A percentile compares a stretch with the other conserved stretches of the same genome.
Evolutionary conservation across 1,284 basidiomycete species (phyloP).

Genomic region (Ustilago cynodontis): DNA sequence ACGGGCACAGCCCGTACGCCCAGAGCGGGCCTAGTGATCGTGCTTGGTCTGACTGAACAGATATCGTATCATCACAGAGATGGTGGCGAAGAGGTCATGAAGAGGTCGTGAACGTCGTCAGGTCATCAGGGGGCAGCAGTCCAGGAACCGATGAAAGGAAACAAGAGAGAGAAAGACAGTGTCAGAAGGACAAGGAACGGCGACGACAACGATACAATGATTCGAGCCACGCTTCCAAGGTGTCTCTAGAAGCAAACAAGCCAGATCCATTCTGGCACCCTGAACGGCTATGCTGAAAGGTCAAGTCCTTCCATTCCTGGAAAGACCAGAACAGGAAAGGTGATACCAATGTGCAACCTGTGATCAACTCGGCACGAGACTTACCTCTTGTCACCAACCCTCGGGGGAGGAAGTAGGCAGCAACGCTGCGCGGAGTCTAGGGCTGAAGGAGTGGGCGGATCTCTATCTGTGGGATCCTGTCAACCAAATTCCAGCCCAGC

Average conservation of each 20-base stretch:
- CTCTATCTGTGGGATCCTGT: neutral
- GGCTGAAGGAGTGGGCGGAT: neutral
- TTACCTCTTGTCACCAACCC: neutral
- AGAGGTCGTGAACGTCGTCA: neutral
- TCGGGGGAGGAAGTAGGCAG: neutral
- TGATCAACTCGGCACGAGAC: neutral
- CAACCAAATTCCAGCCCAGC: constrained; percentile 4
- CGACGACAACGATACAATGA: constrained; percentile 5
- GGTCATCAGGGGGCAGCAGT: neutral
- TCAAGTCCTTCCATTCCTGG: neutral
- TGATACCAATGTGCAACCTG: neutral
- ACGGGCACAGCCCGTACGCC: constrained; percentile 38
- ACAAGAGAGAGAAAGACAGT: neutral
- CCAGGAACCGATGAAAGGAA: neutral
- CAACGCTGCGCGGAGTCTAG: neutral
- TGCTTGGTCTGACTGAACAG: neutral
- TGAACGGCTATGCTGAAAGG: too few species aligned
- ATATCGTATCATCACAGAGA: constrained; percentile 8
- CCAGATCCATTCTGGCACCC: neutral
- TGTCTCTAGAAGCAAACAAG: constrained; percentile 3
- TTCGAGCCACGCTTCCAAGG: constrained; percentile 1
- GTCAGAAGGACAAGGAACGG: constrained; percentile 2
- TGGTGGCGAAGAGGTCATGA: neutral
- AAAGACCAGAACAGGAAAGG: neutral
- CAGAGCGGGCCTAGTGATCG: neutral